These are phyloP conservation scores for Cicer yamashitae DNA, from an alignment of 306 rosid species.

Conservation along the genomic window DNA sequence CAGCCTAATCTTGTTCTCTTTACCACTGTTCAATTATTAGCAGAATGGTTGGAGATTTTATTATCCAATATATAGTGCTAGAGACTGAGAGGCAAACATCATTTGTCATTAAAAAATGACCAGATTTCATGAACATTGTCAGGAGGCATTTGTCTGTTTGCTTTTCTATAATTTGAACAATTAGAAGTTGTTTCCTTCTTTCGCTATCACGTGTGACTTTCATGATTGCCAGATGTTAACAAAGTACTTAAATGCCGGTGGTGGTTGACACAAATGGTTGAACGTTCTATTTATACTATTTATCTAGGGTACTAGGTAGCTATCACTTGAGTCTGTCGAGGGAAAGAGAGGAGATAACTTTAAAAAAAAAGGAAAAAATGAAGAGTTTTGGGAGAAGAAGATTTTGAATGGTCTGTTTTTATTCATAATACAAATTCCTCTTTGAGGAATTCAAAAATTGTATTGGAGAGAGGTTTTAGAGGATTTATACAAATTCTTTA, in stretches of 20 bases:
- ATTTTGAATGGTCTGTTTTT: too few relatives aligned
- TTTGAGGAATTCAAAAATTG: too few relatives aligned
- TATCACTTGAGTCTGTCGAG: too few relatives aligned
- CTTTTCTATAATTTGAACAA: slow-evolving; percentile 22
- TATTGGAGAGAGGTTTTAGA: too few relatives aligned
- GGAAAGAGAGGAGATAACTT: too few relatives aligned
- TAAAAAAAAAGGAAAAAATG: too few relatives aligned
- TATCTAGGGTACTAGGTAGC: too few relatives aligned
- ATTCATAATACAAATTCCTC: too few relatives aligned
- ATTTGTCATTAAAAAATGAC: slow-evolving; percentile 39
- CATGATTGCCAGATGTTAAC: slow-evolving; percentile 18
- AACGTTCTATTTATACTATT: too few relatives aligned
- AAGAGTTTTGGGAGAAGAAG: too few relatives aligned
- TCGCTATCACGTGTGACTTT: slow-evolving; percentile 26
- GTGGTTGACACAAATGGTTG: too few relatives aligned
- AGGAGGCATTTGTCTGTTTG: slow-evolving; percentile 39
- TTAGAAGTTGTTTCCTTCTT: background rate
- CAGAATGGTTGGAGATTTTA: slow-evolving; percentile 39
- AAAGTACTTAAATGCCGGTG: background rate
- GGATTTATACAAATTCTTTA: too few relatives aligned
- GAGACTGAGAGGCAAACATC: slow-evolving; percentile 18
- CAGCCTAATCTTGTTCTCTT: slow-evolving; percentile 40
- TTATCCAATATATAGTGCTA: slow-evolving; percentile 15
- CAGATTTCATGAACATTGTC: slow-evolving; percentile 36
- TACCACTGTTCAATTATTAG: slow-evolving; percentile 37